These are phyloP conservation scores for Backusella sp. DNA, from an alignment of 192 early-diverging fungal genomes.

Conservation along the genomic window DNA sequence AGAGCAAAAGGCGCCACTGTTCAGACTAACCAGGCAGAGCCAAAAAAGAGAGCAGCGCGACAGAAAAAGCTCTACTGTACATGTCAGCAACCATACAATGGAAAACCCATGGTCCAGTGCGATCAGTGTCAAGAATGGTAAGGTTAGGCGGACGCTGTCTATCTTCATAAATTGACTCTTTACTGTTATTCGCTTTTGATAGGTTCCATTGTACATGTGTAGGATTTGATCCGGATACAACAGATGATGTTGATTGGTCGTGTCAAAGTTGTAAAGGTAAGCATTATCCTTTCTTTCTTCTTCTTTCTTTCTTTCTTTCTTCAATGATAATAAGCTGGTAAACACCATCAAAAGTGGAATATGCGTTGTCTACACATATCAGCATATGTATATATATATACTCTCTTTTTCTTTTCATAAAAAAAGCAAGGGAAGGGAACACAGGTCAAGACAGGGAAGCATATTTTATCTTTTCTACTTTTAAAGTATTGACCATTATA, in stretches of 20 bases:
- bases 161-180: background rate
- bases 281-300: background rate
- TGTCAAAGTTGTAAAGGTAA: constrained; percentile 28
- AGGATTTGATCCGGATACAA: constrained; percentile 28
- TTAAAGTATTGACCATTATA: background rate
- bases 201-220: constrained; percentile 41
- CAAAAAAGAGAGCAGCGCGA: constrained; percentile 15
- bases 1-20: background rate
- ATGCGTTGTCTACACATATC: background rate
- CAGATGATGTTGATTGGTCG: constrained; percentile 33
- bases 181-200: background rate
- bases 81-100: constrained; percentile 65
- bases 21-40: background rate
- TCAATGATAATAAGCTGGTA: background rate
- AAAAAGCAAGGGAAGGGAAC: background rate
- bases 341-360: background rate
- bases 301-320: constrained; percentile 1
- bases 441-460: background rate
- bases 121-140: constrained; percentile 78
- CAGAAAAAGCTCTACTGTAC: constrained; percentile 66
- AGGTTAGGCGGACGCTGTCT: background rate
- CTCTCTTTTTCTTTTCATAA: background rate
- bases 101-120: constrained; percentile 77
- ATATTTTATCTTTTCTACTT: background rate
- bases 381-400: too few species aligned